Evolutionary conservation across 805 yeast genomes (phyloP), one percentile per base, ranked within the genome.

Genomic region (Metschnikowia drakensbergensis): DNA sequence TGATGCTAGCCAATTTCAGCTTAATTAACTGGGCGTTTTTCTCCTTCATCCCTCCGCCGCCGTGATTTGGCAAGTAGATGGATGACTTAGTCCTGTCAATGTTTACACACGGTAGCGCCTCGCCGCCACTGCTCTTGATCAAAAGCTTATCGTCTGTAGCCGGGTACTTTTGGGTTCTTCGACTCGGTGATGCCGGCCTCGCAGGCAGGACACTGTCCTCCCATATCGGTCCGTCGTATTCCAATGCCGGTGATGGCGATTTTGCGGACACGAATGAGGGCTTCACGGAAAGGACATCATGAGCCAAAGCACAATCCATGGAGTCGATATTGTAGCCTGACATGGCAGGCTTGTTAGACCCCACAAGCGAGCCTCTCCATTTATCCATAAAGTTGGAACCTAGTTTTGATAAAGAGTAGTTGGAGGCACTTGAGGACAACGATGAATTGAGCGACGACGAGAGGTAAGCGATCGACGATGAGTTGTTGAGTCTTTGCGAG

Each of bases 301-400:
- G 41, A 2, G 49, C 39, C 22, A 48, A 28, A 3, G 49, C 42
- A 3, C 48, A 49, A 23, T 51, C 51, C 26, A 45, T 22, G 3
- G 49, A 37, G 11, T 51, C 54, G 27, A 50, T 31, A 4, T 47
- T 42, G 34, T 37, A 45, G 33, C 34, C 45, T 4, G 37, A 30
- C 30, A 32, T 48, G 10, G 40, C 46, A 8, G 37, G 23, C 28
- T 41, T 50, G 34, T 35, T 41, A 5, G 49, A 28, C 26, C 56
- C 55, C 39, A 49, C 58, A 31, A 68, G 61, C 1, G 73, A 65
- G 46, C 61, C 62, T 48, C 65, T 66, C 79, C 80, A 74, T 53
- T 69, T 72, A 7, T 74, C 80, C 54, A 74, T 55, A 50, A 74
- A 72, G 43, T 76, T 68, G 25, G 73, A 67, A 0, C 77, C 76